Evolutionary conservation across 805 yeast genomes (phyloP).

Genomic region (Dipodascus albidus): DNA sequence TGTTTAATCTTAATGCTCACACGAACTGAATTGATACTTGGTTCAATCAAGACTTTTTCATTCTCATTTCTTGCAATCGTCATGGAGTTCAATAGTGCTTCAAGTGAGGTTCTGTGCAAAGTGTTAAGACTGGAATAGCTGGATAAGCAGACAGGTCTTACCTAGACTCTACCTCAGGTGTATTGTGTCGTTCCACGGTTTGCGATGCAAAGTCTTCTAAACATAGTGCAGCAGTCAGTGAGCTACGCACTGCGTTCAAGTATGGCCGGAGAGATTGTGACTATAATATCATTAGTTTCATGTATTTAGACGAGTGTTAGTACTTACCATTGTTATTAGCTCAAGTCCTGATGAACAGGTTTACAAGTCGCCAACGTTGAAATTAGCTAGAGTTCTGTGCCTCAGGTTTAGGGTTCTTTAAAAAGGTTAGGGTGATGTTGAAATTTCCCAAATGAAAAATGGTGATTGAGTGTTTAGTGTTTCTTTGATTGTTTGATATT

Average conservation of each 20-base stretch:
- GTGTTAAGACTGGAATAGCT: background rate
- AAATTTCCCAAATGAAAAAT: background rate
- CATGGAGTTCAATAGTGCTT: conserved; percentile 80
- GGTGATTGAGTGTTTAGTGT: no score
- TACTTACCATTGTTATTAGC: no score
- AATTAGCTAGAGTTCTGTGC: background rate
- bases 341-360: no score
- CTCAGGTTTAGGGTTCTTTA: background rate
- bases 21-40: conserved; percentile 85
- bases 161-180: conserved; percentile 87
- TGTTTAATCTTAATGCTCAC: conserved; percentile 89
- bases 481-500: background rate
- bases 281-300: no score
- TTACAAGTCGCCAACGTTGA: background rate
- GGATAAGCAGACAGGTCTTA: conserved; percentile 3
- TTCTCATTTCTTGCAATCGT: conserved; percentile 85
- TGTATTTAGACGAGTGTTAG: no score
- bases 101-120: conserved; percentile 50
- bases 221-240: conserved; percentile 87
- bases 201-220: conserved; percentile 92
- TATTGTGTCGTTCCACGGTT: conserved; percentile 90
- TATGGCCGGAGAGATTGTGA: conserved; percentile 97
- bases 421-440: background rate
- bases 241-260: conserved; percentile 82
- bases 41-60: conserved; percentile 85